phyloP scores from a whole-genome alignment of 495 filamentous ascomycete species.

The Lineolata rhizophorae region DNA sequence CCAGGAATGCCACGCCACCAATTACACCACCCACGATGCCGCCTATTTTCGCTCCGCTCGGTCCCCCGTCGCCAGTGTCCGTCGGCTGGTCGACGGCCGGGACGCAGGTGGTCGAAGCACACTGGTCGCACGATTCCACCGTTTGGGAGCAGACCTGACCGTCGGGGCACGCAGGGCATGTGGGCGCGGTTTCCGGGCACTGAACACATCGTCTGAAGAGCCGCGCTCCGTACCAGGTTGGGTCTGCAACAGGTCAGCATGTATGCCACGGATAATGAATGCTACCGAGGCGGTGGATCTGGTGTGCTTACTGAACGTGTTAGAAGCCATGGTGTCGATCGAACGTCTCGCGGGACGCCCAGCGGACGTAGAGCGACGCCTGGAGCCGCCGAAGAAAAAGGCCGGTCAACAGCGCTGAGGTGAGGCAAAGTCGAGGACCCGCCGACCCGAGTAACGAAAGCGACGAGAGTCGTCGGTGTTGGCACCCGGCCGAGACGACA shows the following conservation, averaged over 20 bases:
- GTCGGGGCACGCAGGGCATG: conserved; percentile 11
- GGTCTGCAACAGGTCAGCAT: conserved; percentile 10
- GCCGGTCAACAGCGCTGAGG: no score
- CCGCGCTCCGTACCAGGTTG: conserved; percentile 11
- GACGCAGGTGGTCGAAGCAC: conserved; percentile 38
- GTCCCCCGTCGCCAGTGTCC: conserved; percentile 7
- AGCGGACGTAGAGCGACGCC: not conserved
- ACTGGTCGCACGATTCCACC: conserved; percentile 30
- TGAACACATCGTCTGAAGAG: conserved; percentile 20
- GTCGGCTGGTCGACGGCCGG: conserved; percentile 22
- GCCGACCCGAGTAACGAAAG: no score
- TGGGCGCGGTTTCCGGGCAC: conserved; percentile 12
- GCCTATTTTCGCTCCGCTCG: conserved; percentile 39
- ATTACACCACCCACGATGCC: conserved; percentile 74
- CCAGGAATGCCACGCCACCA: conserved; percentile 49
- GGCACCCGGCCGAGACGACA: no score
- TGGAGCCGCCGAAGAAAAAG: not conserved
- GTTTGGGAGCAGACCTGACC: conserved; percentile 32
- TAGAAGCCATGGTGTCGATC: not conserved
- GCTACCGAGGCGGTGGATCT: conserved; percentile 1
- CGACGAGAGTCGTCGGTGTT: no score
- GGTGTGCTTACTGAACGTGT: not conserved
- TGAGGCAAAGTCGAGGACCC: no score
- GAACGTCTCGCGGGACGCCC: not conserved
- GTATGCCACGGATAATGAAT: not conserved